Evolutionary conservation across 129 eudicot species (phyloP).

Genomic region (Saussurea involucrata): DNA sequence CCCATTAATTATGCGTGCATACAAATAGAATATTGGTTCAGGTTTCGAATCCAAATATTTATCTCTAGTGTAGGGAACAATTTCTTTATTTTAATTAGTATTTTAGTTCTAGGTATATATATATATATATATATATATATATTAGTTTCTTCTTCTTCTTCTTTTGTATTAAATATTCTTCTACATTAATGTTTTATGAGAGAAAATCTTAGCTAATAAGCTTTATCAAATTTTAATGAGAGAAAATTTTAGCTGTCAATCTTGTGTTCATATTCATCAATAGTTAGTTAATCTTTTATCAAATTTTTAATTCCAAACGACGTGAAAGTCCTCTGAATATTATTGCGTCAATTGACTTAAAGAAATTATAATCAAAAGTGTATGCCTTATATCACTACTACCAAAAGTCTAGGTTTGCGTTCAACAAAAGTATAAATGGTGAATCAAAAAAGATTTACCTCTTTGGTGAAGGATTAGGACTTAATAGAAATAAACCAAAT

Average conservation of each 20-base stretch:
- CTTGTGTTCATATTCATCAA: neutral
- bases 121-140: neutral
- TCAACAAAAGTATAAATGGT: too few species aligned
- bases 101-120: neutral
- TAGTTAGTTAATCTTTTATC: too few species aligned
- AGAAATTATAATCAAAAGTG: too few species aligned
- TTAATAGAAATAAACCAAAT: too few species aligned
- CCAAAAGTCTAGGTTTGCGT: too few species aligned
- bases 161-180: neutral
- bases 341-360: too few species aligned
- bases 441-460: too few species aligned
- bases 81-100: neutral
- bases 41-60: conserved; percentile 16
- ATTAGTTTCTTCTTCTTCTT: neutral
- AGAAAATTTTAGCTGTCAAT: neutral
- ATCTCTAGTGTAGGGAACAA: neutral
- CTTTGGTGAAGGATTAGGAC: too few species aligned
- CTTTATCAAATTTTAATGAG: too few species aligned
- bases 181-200: neutral
- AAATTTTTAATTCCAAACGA: too few species aligned
- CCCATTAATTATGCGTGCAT: conserved; percentile 15
- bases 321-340: too few species aligned
- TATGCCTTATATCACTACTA: too few species aligned
- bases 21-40: neutral
- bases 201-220: neutral